Base-by-base conservation (phyloP, 345 rosid species). In the Nephelium lappaceum region DNA sequence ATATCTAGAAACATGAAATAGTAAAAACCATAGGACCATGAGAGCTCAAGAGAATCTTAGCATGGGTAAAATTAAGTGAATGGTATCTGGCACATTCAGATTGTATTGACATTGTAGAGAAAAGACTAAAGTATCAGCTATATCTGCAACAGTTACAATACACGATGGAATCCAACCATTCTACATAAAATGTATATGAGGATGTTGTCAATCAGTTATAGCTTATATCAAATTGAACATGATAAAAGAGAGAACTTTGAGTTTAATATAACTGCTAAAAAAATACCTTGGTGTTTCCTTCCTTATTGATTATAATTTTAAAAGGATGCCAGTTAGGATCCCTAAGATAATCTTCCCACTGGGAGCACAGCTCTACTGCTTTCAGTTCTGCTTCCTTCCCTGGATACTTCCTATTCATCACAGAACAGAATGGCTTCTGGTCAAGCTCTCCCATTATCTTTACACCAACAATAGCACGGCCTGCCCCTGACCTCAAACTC, bases 361-460 rank as follows among this genome's bases (percentile, higher is more conserved):
- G 6, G 15, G 91, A 89, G 71, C 92, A 86, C 53, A 88, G 62
- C 75, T 81, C 79, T 8, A 31, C 66, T 9, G 89, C 89, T 81
- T 80, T 85, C 38, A 31, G 63, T n/a, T 78, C 85, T 10, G 88
- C 89, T 45, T 86, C 81, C 73, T 71, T 77, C 11, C 60, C 55
- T 6, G 80, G 21, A 84, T 42, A 83, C 38, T 83, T 88, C 79
- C 67, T 81, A 81, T 77, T 89, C 77, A 81, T 77, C 72, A 79
- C 89, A 9, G 5, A 5, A 15, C n/a, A 51, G 72, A 92, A 89
- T 27, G 87, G 86, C 38, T 69, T 81, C 9, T 23, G 38, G 67
- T 87, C 83, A 68, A 91, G 83, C 15, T 84, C 89, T 12, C 92
- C 95, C 91, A 92, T 87, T 70, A 81, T 86, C 84, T 87, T 91